These are phyloP conservation scores for Aspergillus jensenii DNA, from an alignment of 2,329 filamentous ascomycete genomes.

Conservation along the genomic window DNA sequence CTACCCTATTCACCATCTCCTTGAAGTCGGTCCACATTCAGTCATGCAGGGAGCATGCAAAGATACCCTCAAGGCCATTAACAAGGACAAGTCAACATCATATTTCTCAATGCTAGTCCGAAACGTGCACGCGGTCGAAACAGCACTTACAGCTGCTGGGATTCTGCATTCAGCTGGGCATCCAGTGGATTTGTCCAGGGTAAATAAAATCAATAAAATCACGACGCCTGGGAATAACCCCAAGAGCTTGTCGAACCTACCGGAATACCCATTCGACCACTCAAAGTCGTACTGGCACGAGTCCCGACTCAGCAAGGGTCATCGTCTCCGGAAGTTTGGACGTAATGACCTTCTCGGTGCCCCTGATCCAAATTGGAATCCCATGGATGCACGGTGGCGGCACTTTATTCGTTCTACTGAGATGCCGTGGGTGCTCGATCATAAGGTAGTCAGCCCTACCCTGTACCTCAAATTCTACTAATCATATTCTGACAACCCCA, in stretches of 20 bases:
- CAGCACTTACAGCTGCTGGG: not conserved
- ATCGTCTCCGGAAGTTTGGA: conserved; percentile 15
- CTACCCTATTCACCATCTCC: not conserved
- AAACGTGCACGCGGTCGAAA: not conserved
- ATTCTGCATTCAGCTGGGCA: not conserved
- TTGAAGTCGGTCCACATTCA: not conserved
- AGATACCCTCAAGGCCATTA: not conserved
- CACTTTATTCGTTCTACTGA: conserved; percentile 33
- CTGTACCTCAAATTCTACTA: not conserved
- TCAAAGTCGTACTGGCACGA: conserved; percentile 39
- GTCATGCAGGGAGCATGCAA: not conserved
- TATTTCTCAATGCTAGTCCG: not conserved
- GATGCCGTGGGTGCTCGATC: not conserved
- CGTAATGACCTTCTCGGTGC: conserved; percentile 19
- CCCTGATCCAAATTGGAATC: conserved; percentile 16
- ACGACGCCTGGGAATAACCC: not conserved
- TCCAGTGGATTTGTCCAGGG: not conserved
- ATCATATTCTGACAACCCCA: not conserved
- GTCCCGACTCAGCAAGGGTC: conserved; percentile 14
- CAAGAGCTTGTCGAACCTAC: conserved; percentile 16
- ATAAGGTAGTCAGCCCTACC: not conserved
- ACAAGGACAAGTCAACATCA: not conserved
- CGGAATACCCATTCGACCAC: conserved; percentile 43
- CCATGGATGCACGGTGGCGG: conserved; percentile 39
- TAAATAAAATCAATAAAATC: not conserved